phyloP scores from a whole-genome alignment of 163 green algal genomes.

The Scenedesmus sp. region DNA sequence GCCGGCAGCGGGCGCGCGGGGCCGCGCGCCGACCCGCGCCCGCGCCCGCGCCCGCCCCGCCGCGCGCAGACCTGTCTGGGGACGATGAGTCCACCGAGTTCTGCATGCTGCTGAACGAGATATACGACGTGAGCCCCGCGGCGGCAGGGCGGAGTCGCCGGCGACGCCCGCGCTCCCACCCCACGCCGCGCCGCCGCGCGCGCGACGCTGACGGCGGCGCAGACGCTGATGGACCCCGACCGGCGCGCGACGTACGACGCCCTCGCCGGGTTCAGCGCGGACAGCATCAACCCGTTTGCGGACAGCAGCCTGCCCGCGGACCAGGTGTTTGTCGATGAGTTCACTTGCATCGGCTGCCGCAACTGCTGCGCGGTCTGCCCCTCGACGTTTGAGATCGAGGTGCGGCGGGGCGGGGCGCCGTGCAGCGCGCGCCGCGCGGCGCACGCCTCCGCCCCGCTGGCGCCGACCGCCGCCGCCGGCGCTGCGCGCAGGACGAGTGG shows the following conservation, averaged over 20 bases:
- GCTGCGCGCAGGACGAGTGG: constrained; percentile 60
- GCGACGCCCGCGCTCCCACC: background rate
- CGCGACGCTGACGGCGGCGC: background rate
- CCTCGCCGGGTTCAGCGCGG: constrained; percentile 62
- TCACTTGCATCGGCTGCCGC: constrained; percentile 72
- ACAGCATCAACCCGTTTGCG: constrained; percentile 74
- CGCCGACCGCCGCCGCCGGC: background rate
- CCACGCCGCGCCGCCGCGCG: background rate
- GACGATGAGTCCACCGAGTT: constrained; percentile 62
- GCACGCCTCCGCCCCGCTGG: background rate
- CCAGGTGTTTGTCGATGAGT: constrained; percentile 85
- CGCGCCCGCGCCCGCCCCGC: too few relatives aligned
- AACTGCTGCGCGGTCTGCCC: constrained; percentile 73
- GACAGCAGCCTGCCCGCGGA: constrained; percentile 54
- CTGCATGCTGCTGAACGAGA: constrained; percentile 66
- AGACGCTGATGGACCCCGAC: constrained; percentile 72
- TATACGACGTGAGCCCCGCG: constrained; percentile 48
- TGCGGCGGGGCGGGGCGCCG: background rate
- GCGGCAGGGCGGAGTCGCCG: background rate
- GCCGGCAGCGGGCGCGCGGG: too few relatives aligned
- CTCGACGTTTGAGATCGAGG: constrained; percentile 70
- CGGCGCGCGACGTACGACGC: constrained; percentile 69
- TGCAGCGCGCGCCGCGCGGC: too few relatives aligned
- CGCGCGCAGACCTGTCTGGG: constrained; percentile 50
- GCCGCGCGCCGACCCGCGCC: too few relatives aligned